Evolutionary conservation across 257 asterid species (phyloP).

Genomic region (Solanum piurae): DNA sequence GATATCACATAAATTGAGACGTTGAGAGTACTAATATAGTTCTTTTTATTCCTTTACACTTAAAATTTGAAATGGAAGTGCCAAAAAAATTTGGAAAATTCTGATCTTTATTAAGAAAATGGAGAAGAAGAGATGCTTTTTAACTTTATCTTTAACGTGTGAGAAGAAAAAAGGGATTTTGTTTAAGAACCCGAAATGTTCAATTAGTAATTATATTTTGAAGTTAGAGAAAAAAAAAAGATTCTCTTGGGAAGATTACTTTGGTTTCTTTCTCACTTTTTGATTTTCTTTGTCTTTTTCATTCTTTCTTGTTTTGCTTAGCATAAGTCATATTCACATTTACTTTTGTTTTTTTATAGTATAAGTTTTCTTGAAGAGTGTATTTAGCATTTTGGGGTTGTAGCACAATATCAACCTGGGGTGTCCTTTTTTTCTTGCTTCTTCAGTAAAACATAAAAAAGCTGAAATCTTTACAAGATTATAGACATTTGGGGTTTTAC

Average conservation of each 20-base stretch:
- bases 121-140: slow-evolving; percentile 33
- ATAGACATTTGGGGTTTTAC: neutral
- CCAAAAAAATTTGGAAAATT: neutral
- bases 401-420: neutral
- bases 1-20: too few species aligned
- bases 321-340: slow-evolving; percentile 32
- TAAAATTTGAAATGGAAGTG: neutral
- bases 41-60: neutral
- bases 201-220: slow-evolving; percentile 3
- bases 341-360: slow-evolving; percentile 3
- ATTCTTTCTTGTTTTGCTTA: slow-evolving; percentile 8
- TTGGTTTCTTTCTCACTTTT: slow-evolving; percentile 25
- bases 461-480: neutral
- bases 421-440: neutral
- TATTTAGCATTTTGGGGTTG: slow-evolving; percentile 2
- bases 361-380: neutral
- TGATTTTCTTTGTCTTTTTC: slow-evolving; percentile 5
- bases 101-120: neutral
- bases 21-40: neutral
- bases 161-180: slow-evolving; percentile 11
- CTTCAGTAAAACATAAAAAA: neutral
- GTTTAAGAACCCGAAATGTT: neutral
- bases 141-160: slow-evolving; percentile 50
- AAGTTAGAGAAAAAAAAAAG: slow-evolving; percentile 9
- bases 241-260: slow-evolving; percentile 31